Base-by-base conservation (phyloP, 768 basidiomycete species). In the Xerocomellus amylosporus region DNA sequence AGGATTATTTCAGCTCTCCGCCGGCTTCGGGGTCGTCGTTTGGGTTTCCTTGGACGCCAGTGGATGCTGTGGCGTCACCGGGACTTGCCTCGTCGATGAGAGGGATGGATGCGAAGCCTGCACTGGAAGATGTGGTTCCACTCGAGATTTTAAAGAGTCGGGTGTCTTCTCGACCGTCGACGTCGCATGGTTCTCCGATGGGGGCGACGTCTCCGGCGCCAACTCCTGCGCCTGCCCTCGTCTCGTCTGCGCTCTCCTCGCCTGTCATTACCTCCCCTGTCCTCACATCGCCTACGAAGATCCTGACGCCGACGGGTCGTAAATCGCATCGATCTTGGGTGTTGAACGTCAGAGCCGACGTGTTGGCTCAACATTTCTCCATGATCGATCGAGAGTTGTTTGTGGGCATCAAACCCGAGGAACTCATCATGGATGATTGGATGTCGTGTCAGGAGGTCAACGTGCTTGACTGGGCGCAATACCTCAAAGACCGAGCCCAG, bases 301-400 rank as follows among this genome's bases (percentile, higher is more conserved):
- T 78, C 37, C 62, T 73, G n/a, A 53, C 64, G 31, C 56, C 67
- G n/a, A 48, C 71, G 12, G 74, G 70, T 8, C 73, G 78, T 15
- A 77, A 75, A n/a, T 65, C 72, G 8, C 82, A 89, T 64, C 83
- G 81, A 9, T 91, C 88, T 3, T 94, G 88, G 73, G 77, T 94
- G 47, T 73, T 91, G n/a, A 70, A 65, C 30, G 76, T 80, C 65
- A 76, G 82, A 7, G 82, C 88, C 1, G 82, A 83, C 36, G 72
- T 71, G 5, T 68, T 97, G 33, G 88, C 88, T 1, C 78, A 85
- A 49, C 89, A 93, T 62, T 89, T 95, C 63, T 79, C 87, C 8
- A 86, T 92, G 79, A 92, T 96, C 58, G 93, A 96, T 58, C 80
- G 90, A 24, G 93, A 95, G 61, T 73, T 95, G 51, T 91, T 93